phyloP scores from a whole-genome alignment of 805 yeast species.

The Barnettozyma siamensis region DNA sequence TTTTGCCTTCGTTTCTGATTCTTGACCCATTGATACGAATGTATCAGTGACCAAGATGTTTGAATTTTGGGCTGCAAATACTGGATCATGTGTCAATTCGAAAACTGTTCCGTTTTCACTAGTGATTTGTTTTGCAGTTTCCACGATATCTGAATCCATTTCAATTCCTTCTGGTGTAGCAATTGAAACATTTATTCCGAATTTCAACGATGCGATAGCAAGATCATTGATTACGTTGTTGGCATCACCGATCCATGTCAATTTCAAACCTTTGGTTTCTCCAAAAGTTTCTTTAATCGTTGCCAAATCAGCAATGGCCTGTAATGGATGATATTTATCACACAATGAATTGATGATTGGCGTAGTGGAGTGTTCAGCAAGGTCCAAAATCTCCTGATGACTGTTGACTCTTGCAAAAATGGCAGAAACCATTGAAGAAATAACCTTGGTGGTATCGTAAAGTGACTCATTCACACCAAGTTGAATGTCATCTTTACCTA shows the following conservation, averaged over 20 bases:
- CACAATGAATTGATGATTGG: constrained; percentile 93
- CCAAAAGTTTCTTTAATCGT: constrained; percentile 80
- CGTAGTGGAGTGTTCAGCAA: constrained; percentile 73
- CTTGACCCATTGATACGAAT: constrained; percentile 98
- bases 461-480: constrained; percentile 91
- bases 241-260: constrained; percentile 96
- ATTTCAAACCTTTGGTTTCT: constrained; percentile 51
- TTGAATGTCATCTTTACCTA: constrained; percentile 95
- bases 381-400: constrained; percentile 74
- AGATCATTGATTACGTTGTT: constrained; percentile 94
- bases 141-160: constrained; percentile 49
- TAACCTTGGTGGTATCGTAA: constrained; percentile 82
- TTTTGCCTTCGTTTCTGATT: constrained; percentile 63
- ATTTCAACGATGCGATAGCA: constrained; percentile 78
- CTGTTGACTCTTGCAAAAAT: constrained; percentile 92
- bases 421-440: constrained; percentile 95
- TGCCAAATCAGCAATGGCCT: constrained; percentile 85
- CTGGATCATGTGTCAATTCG: constrained; percentile 65
- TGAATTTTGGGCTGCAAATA: constrained; percentile 66
- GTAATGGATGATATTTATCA: constrained; percentile 91
- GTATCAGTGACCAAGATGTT: constrained; percentile 92
- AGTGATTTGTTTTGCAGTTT: constrained; percentile 49
- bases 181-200: constrained; percentile 75
- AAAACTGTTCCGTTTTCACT: constrained; percentile 45
- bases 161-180: constrained; percentile 80